Conservation (phyloP, 495 filamentous ascomycete genomes). For the Penicillium canariense region DNA sequence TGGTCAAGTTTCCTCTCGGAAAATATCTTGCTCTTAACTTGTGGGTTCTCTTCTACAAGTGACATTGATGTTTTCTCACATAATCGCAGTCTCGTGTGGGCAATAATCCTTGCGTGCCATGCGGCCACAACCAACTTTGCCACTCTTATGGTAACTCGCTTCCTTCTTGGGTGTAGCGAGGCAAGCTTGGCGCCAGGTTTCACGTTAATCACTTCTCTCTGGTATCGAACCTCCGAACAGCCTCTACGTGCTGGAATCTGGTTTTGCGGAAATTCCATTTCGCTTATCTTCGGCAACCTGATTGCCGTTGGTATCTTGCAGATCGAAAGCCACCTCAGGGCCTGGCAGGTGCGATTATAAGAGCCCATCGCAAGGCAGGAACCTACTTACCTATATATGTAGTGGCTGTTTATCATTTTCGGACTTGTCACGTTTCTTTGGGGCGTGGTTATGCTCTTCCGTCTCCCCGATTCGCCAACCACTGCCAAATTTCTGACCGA, state of each 20-base stretch:
- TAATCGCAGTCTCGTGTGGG: constrained; percentile 24
- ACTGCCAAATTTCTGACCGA: constrained; percentile 42
- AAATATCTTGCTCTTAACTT: constrained; percentile 52
- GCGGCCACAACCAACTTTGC: constrained; percentile 48
- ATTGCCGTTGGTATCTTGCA: constrained; percentile 27
- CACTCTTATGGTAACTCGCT: constrained; percentile 44
- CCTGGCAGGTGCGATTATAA: constrained; percentile 21
- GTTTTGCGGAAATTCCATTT: constrained; percentile 36
- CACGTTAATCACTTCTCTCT: constrained; percentile 33
- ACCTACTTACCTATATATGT: neutral
- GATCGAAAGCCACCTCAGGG: constrained; percentile 12
- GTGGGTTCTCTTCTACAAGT: constrained; percentile 29
- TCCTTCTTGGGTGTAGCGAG: constrained; percentile 51
- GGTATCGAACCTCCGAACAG: constrained; percentile 48
- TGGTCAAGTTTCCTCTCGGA: constrained; percentile 36
- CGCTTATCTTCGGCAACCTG: constrained; percentile 23
- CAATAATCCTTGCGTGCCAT: constrained; percentile 48
- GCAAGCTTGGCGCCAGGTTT: constrained; percentile 35
- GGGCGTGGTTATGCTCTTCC: constrained; percentile 37
- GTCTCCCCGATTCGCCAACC: constrained; percentile 48
- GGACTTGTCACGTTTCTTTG: constrained; percentile 35
- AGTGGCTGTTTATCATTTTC: constrained; percentile 27
- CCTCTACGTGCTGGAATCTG: constrained; percentile 51
- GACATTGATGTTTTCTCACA: neutral
- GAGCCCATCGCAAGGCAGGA: too few species aligned